Evolutionary conservation across 2,329 filamentous ascomycete genomes (phyloP).

Genomic region (Myrmaecium sp.): DNA sequence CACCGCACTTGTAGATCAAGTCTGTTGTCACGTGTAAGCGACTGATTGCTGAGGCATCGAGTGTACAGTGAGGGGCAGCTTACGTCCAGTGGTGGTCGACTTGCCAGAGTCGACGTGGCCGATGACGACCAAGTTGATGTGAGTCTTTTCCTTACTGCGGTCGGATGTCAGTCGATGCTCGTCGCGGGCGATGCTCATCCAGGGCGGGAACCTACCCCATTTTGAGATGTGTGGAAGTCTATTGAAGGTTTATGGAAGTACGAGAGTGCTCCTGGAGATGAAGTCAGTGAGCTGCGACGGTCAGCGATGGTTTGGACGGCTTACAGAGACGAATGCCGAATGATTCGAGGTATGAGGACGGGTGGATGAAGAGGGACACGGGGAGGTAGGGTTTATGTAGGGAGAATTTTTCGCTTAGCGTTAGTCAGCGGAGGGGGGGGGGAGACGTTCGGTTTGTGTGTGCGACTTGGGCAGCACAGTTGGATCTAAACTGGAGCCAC

Average conservation of each 20-base stretch:
- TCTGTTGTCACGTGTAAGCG: slow-evolving; percentile 38
- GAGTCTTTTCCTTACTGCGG: slow-evolving; percentile 79
- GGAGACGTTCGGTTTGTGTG: too few species aligned
- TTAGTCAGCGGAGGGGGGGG: too few species aligned
- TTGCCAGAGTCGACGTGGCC: slow-evolving; percentile 99
- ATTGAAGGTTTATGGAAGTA: slow-evolving; percentile 9
- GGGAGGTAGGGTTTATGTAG: too few species aligned
- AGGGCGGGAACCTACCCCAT: slow-evolving; percentile 39
- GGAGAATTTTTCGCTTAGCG: too few species aligned
- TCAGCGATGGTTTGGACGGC: neutral
- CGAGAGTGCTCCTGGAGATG: too few species aligned
- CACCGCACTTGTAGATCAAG: slow-evolving; percentile 99
- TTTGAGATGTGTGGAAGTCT: slow-evolving; percentile 18
- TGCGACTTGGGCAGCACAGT: too few species aligned
- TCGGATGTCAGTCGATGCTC: slow-evolving; percentile 14
- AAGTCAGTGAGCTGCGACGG: slow-evolving; percentile 1
- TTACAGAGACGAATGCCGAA: slow-evolving; percentile 9
- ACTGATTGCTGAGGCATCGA: slow-evolving; percentile 11
- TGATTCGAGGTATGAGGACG: slow-evolving; percentile 12
- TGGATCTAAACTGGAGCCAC: too few species aligned
- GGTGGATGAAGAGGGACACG: slow-evolving; percentile 3
- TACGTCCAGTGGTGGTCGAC: slow-evolving; percentile 81
- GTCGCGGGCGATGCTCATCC: slow-evolving; percentile 7
- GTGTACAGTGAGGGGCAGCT: slow-evolving; percentile 25
- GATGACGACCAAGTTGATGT: slow-evolving; percentile 95